These are phyloP conservation scores for Plasmodium gallinaceum DNA, from an alignment of 169 alveolate genomes.

Conservation along the genomic window DNA sequence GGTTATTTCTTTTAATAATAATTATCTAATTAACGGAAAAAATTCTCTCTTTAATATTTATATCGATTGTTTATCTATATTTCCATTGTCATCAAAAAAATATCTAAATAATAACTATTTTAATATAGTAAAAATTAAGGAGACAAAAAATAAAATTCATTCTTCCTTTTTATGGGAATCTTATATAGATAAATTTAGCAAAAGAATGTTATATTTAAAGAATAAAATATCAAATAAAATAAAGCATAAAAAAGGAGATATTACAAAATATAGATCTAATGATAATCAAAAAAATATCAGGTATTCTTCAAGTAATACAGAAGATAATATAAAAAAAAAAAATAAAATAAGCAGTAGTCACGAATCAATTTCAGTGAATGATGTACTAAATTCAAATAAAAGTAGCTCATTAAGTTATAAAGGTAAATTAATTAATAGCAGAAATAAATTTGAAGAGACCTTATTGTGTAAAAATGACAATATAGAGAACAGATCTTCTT, in stretches of 20 bases:
- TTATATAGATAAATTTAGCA: conserved; percentile 31
- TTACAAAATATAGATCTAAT: too few species aligned
- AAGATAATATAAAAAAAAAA: too few species aligned
- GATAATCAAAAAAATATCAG: too few species aligned
- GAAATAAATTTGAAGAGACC: not conserved
- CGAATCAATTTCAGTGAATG: too few species aligned
- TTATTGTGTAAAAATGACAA: too few species aligned
- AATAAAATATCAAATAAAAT: not conserved
- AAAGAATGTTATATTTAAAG: conserved; percentile 3
- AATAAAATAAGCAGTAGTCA: too few species aligned
- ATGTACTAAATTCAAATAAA: too few species aligned
- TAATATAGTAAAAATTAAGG: conserved; percentile 35
- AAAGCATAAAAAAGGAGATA: not conserved
- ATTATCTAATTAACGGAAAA: conserved; percentile 57
- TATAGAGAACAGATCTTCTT: too few species aligned
- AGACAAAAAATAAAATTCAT: conserved; percentile 39
- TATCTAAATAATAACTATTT: conserved; percentile 47
- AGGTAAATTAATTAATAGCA: not conserved
- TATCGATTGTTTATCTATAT: conserved; percentile 61
- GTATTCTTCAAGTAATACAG: too few species aligned
- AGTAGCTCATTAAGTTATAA: too few species aligned
- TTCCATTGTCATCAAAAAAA: conserved; percentile 62
- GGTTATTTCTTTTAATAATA: conserved; percentile 44
- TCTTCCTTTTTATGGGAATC: conserved; percentile 60
- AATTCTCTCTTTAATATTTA: conserved; percentile 67